Conservation (phyloP, 2,329 filamentous ascomycete genomes). For the Fusarium zealandicum region DNA sequence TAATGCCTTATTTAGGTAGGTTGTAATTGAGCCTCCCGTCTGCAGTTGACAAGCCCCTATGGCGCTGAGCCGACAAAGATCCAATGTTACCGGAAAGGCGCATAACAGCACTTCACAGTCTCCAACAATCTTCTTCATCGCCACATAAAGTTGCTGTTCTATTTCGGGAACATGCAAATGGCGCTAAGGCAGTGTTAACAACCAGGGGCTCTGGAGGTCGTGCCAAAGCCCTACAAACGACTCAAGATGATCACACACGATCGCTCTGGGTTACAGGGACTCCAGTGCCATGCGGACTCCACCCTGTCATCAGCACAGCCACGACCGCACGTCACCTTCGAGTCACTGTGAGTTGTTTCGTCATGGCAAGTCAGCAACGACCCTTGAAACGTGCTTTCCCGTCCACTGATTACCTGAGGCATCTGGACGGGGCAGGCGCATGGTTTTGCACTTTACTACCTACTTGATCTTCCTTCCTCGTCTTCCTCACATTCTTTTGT, state of each 20-base stretch:
- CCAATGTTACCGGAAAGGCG: neutral
- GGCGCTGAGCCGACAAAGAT: too few relatives aligned
- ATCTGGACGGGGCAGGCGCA: neutral
- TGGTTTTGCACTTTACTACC: neutral
- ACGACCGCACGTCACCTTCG: slow-evolving; percentile 41
- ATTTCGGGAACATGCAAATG: too few relatives aligned
- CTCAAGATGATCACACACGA: slow-evolving; percentile 15
- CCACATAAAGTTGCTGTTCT: too few relatives aligned
- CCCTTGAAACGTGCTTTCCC: slow-evolving; percentile 2
- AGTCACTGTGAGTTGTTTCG: slow-evolving; percentile 31
- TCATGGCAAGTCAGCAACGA: slow-evolving; percentile 32
- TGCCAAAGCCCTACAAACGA: slow-evolving; percentile 9
- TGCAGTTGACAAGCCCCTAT: too few relatives aligned
- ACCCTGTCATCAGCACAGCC: slow-evolving; percentile 39
- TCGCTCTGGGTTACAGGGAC: slow-evolving; percentile 29
- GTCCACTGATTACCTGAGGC: slow-evolving; percentile 8
- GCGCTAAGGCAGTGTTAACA: too few relatives aligned
- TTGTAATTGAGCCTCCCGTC: too few relatives aligned
- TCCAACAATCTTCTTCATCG: too few relatives aligned
- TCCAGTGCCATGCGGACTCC: slow-evolving; percentile 1
- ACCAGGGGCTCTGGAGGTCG: neutral
- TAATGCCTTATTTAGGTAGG: too few relatives aligned
- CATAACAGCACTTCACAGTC: neutral
- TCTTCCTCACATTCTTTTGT: slow-evolving; percentile 11
- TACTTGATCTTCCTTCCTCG: neutral